Percentiles rank a stretch among this genome's conserved stretches.
These are phyloP conservation scores for Sugiyamaella boreocaroliniensis DNA, from an alignment of 805 yeast genomes.

Conservation along the genomic window DNA sequence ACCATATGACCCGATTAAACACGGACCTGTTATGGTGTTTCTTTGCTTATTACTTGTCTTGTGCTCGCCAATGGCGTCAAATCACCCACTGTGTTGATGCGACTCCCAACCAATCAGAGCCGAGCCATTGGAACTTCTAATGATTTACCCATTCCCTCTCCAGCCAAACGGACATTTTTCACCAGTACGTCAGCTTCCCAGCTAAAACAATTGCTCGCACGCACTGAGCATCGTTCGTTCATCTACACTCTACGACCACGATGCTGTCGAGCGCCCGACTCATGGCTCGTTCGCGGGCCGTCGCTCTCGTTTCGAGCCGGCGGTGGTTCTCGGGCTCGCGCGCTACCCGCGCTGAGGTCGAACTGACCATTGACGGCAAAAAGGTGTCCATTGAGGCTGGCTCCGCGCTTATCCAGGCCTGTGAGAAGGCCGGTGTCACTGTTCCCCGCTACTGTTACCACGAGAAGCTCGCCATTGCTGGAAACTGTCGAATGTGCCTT, in stretches of 20 bases:
- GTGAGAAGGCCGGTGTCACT: slow-evolving; percentile 82
- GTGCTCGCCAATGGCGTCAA: no score
- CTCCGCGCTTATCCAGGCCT: slow-evolving; percentile 82
- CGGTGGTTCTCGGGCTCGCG: slow-evolving; percentile 32
- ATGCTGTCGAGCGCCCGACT: slow-evolving; percentile 2
- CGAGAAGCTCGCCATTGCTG: slow-evolving; percentile 84
- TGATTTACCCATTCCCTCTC: neutral
- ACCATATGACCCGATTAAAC: neutral
- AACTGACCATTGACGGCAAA: slow-evolving; percentile 56
- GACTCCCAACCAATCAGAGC: neutral
- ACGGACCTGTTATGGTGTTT: neutral
- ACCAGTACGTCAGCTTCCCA: neutral
- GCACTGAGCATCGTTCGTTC: neutral
- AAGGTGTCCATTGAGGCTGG: slow-evolving; percentile 78
- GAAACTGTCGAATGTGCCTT: slow-evolving; percentile 89
- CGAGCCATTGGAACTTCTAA: neutral
- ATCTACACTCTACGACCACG: neutral
- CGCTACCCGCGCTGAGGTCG: slow-evolving; percentile 46
- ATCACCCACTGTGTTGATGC: neutral
- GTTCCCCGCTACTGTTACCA: slow-evolving; percentile 90
- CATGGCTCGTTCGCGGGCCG: neutral
- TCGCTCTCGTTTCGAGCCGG: neutral
- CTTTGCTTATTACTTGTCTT: neutral
- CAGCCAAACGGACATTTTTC: neutral
- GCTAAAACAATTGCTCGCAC: neutral